Conservation (phyloP, 1,284 basidiomycete species). For the Sporisorium sorghi region DNA sequence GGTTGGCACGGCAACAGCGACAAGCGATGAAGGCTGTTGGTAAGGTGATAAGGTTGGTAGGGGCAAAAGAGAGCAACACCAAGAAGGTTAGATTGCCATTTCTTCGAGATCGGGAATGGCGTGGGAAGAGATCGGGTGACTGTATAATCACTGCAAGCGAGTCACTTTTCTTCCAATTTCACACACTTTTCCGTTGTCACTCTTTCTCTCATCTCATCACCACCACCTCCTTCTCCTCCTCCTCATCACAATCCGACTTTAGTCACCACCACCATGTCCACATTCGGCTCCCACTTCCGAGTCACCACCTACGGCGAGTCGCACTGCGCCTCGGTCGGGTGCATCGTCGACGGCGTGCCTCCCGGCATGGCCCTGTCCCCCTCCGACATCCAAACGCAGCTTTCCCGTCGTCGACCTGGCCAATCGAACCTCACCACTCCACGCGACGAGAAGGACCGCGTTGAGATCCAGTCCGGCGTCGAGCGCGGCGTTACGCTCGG, state of each 20-base stretch:
- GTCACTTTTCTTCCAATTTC: constrained; percentile 14
- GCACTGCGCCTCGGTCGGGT: constrained; percentile 95
- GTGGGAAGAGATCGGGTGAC: neutral
- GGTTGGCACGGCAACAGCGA: too few species aligned
- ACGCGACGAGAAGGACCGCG: constrained; percentile 93
- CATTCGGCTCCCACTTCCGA: constrained; percentile 88
- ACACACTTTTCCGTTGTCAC: neutral
- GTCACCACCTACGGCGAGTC: constrained; percentile 98
- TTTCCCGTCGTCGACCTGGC: constrained; percentile 90
- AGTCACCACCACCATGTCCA: constrained; percentile 82
- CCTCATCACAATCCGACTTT: neutral
- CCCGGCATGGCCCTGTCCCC: constrained; percentile 86
- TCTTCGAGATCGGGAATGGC: neutral
- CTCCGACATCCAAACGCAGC: constrained; percentile 89
- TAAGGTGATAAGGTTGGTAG: too few species aligned
- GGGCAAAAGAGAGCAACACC: constrained; percentile 4
- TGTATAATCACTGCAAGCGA: constrained; percentile 2
- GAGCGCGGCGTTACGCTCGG: constrained; percentile 96
- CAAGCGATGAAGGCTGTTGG: too few species aligned
- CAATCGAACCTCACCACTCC: constrained; percentile 95
- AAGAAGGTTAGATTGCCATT: neutral
- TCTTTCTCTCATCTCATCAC: neutral
- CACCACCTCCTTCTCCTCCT: neutral
- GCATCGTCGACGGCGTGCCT: constrained; percentile 96
- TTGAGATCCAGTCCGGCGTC: constrained; percentile 91